Evolutionary conservation across 805 yeast genomes (phyloP).

Genomic region (Suhomyces sp.): DNA sequence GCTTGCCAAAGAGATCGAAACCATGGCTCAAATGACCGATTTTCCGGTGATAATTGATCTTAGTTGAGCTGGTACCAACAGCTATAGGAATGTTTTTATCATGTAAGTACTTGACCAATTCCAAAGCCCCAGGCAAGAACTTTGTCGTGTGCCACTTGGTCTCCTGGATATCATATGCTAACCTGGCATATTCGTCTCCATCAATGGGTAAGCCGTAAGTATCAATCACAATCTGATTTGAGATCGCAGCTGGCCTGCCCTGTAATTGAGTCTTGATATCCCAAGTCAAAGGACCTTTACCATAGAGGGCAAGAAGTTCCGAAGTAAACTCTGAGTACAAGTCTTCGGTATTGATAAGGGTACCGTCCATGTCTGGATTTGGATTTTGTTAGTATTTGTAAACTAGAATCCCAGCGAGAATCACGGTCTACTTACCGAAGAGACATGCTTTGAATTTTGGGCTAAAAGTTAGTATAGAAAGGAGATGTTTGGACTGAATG

Average conservation of each 20-base stretch:
- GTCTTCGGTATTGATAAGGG: conserved; percentile 88
- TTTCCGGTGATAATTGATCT: conserved; percentile 61
- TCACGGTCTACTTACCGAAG: conserved; percentile 61
- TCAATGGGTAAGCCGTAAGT: conserved; percentile 65
- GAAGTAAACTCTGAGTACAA: conserved; percentile 79
- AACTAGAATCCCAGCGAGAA: too few species aligned
- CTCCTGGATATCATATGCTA: conserved; percentile 55
- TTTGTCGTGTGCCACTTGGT: conserved; percentile 60
- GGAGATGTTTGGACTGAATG: too few species aligned
- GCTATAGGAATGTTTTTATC: conserved; percentile 71
- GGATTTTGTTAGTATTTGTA: conserved; percentile 16
- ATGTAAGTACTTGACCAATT: conserved; percentile 56
- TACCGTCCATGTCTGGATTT: conserved; percentile 92
- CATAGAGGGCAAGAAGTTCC: conserved; percentile 62
- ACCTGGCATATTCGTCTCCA: conserved; percentile 58
- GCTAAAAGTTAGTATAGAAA: conserved; percentile 1
- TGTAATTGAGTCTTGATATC: conserved; percentile 83
- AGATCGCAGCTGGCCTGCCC: conserved; percentile 85
- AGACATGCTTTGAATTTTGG: conserved; percentile 60
- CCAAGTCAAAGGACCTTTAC: conserved; percentile 86
- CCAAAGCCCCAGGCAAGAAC: conserved; percentile 84
- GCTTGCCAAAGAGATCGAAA: conserved; percentile 60
- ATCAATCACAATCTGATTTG: conserved; percentile 63
- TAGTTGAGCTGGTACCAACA: conserved; percentile 82
- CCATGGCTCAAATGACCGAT: conserved; percentile 67